Conservation (phyloP, 2,329 filamentous ascomycete genomes). For the Trichoderma guizhouense region DNA sequence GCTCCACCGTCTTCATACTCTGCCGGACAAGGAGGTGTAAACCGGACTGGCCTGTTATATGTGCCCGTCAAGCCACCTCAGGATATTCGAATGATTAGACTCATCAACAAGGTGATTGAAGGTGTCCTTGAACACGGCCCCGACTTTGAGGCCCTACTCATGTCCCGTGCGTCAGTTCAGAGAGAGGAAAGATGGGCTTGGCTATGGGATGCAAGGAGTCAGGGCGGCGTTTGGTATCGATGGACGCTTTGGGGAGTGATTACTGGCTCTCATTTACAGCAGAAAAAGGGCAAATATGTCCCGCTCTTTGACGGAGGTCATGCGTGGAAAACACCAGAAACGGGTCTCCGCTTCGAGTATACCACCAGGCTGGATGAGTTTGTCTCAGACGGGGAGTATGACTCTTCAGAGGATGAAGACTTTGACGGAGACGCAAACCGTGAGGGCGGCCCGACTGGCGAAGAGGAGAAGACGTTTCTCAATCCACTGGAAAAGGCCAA, state of each 20-base stretch:
- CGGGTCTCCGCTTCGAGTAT: slow-evolving; percentile 75
- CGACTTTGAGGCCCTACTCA: slow-evolving; percentile 87
- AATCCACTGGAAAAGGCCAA: slow-evolving; percentile 82
- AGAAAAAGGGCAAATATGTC: slow-evolving; percentile 51
- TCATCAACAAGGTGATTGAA: slow-evolving; percentile 88
- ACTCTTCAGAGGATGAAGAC: slow-evolving; percentile 82
- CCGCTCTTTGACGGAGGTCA: slow-evolving; percentile 73
- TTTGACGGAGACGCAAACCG: slow-evolving; percentile 56
- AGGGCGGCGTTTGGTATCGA: slow-evolving; percentile 83
- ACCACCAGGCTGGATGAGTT: slow-evolving; percentile 73
- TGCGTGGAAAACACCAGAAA: slow-evolving; percentile 74
- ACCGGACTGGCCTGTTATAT: slow-evolving; percentile 51
- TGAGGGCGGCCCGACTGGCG: slow-evolving; percentile 41
- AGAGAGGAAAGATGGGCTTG: slow-evolving; percentile 88
- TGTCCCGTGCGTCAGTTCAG: slow-evolving; percentile 81
- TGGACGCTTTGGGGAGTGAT: slow-evolving; percentile 87
- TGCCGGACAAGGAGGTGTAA: slow-evolving; percentile 39
- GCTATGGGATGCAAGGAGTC: slow-evolving; percentile 81
- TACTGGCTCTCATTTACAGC: slow-evolving; percentile 56
- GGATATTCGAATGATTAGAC: slow-evolving; percentile 72
- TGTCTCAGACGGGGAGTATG: slow-evolving; percentile 78
- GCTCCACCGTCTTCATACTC: slow-evolving; percentile 73
- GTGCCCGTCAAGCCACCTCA: slow-evolving; percentile 72
- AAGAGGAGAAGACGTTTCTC: slow-evolving; percentile 61
- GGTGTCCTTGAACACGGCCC: slow-evolving; percentile 73